Evolutionary conservation across 2,329 filamentous ascomycete species (phyloP).

Genomic region (Alternaria novae-zelandiae): DNA sequence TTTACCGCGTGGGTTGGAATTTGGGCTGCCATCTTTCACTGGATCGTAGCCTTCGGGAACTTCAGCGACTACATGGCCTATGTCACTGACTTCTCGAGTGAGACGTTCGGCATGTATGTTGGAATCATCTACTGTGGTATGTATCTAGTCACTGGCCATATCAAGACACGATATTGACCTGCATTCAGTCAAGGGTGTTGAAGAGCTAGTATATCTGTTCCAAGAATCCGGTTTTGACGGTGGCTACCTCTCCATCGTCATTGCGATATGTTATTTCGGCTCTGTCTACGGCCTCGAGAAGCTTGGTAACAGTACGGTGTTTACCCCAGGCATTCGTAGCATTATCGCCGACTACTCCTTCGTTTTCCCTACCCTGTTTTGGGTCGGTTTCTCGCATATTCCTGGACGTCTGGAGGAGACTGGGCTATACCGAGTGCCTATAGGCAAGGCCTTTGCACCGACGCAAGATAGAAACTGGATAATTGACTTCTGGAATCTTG

Average conservation of each 20-base stretch:
- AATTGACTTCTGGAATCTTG: slow-evolving; percentile 61
- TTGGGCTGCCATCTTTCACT: slow-evolving; percentile 65
- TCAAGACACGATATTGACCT: not conserved
- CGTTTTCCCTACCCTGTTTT: slow-evolving; percentile 57
- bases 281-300: slow-evolving; percentile 59
- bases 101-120: slow-evolving; percentile 62
- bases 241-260: slow-evolving; percentile 58
- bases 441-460: slow-evolving; percentile 56
- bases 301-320: slow-evolving; percentile 55
- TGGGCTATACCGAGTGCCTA: slow-evolving; percentile 52
- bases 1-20: slow-evolving; percentile 65
- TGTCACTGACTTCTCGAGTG: slow-evolving; percentile 63
- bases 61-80: slow-evolving; percentile 65
- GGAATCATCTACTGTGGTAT: slow-evolving; percentile 62
- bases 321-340: slow-evolving; percentile 53
- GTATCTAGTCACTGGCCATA: slow-evolving; percentile 13
- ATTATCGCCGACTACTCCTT: slow-evolving; percentile 61
- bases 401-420: slow-evolving; percentile 54
- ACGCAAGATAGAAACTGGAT: slow-evolving; percentile 56
- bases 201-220: slow-evolving; percentile 62
- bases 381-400: slow-evolving; percentile 62
- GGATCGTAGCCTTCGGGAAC: slow-evolving; percentile 61
- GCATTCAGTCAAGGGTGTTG: slow-evolving; percentile 59
- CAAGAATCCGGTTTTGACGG: slow-evolving; percentile 48
- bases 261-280: slow-evolving; percentile 60